These are phyloP conservation scores for Musa acuminata DNA, from an alignment of 176 grass and related monocot species.

Conservation along the genomic window DNA sequence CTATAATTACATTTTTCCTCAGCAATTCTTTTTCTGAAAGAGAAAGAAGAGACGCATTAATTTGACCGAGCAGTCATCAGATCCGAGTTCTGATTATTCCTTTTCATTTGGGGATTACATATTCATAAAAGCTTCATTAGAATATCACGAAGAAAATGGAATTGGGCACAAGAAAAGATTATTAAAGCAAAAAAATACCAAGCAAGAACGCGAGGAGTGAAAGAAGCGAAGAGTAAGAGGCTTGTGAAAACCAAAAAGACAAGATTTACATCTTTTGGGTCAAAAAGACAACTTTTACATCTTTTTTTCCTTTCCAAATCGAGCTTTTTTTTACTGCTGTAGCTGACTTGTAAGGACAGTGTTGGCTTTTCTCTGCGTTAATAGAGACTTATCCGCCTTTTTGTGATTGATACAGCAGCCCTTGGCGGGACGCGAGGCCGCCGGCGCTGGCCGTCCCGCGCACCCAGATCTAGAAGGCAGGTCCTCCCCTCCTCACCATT, in stretches of 20 bases:
- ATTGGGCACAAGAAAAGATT: too few species aligned
- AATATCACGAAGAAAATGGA: too few species aligned
- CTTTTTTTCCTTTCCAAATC: too few species aligned
- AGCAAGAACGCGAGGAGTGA: too few species aligned
- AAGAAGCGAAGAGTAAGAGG: too few species aligned
- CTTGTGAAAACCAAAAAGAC: too few species aligned
- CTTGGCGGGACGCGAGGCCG: slow-evolving; percentile 24
- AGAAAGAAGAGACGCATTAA: background rate
- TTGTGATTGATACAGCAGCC: slow-evolving; percentile 23
- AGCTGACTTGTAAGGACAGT: background rate
- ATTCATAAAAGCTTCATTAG: too few species aligned
- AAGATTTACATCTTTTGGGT: too few species aligned
- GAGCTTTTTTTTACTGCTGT: slow-evolving; percentile 1
- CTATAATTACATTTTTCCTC: background rate
- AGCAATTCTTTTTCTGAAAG: background rate
- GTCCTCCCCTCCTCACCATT: slow-evolving; percentile 13
- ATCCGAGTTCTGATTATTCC: background rate
- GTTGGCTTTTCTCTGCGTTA: background rate
- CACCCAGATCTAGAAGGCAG: slow-evolving; percentile 28
- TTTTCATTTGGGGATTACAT: too few species aligned
- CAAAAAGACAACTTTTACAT: too few species aligned
- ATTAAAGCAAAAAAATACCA: too few species aligned
- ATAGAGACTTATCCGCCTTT: slow-evolving; percentile 3
- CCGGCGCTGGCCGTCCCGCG: slow-evolving; percentile 11
- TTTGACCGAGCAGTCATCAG: background rate